phyloP scores from a whole-genome alignment of 2,329 filamentous ascomycete genomes.

The Polychaeton citri region DNA sequence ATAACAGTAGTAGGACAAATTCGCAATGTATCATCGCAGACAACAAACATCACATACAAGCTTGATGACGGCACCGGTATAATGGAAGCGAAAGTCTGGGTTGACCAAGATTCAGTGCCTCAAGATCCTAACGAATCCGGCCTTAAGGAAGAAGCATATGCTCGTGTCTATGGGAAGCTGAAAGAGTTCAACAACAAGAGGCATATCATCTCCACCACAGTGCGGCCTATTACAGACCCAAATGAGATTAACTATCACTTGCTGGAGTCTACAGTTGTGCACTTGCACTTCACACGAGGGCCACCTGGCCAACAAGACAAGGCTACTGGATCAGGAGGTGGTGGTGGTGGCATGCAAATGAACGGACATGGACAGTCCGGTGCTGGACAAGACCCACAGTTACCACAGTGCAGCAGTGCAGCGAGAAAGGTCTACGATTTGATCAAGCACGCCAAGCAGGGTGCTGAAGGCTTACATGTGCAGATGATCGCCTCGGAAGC shows the following conservation, averaged over 20 bases:
- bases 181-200: constrained; percentile 75
- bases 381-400: constrained; percentile 16
- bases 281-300: constrained; percentile 69
- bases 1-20: constrained; percentile 85
- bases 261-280: constrained; percentile 77
- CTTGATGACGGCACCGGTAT: constrained; percentile 89
- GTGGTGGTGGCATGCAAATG: constrained; percentile 13
- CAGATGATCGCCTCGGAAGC: constrained; percentile 58
- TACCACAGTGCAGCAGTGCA: constrained; percentile 27
- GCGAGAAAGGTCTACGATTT: constrained; percentile 61
- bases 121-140: constrained; percentile 27
- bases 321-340: constrained; percentile 24
- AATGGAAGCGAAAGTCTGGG: constrained; percentile 84
- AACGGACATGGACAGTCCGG: constrained; percentile 18
- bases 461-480: constrained; percentile 72
- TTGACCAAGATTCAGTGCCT: constrained; percentile 47
- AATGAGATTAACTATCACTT: constrained; percentile 92
- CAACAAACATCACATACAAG: constrained; percentile 83
- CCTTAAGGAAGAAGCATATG: constrained; percentile 58
- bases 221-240: constrained; percentile 67
- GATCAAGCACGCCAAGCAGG: constrained; percentile 53
- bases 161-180: constrained; percentile 72
- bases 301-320: constrained; percentile 25
- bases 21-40: constrained; percentile 70
- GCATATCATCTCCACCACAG: constrained; percentile 65